Percentiles rank a stretch among this genome's conserved stretches.
These are phyloP conservation scores for Backusella morwellensis DNA, from an alignment of 192 early-diverging fungal genomes.

Conservation along the genomic window DNA sequence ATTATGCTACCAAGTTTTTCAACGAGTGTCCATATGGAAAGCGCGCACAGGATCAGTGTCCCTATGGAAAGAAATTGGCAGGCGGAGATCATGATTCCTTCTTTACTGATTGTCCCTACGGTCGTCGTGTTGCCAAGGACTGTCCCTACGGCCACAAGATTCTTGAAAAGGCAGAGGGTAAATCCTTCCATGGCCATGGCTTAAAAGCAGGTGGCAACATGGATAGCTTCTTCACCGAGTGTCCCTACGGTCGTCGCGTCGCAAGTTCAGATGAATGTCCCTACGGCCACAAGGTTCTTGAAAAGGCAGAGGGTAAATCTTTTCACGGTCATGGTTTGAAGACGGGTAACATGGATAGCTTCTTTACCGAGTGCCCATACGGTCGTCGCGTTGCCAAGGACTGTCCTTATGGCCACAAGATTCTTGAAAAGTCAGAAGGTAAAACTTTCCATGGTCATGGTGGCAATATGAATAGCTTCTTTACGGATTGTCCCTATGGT, in stretches of 20 bases:
- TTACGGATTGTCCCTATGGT: not conserved
- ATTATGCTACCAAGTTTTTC: constrained; percentile 7
- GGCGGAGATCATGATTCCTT: not conserved
- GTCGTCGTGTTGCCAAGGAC: not conserved
- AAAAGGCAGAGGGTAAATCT: not conserved
- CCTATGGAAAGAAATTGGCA: not conserved
- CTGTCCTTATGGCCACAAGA: not conserved
- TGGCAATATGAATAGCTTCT: not conserved
- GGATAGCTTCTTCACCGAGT: not conserved
- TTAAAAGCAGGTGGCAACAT: not conserved
- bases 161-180: not conserved
- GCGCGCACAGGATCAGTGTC: not conserved
- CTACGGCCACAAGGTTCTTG: not conserved
- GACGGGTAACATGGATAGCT: not conserved
- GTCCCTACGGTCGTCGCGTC: not conserved
- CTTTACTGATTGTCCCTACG: constrained; percentile 6
- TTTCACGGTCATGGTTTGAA: not conserved
- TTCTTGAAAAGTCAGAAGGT: constrained; percentile 1
- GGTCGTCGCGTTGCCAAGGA: constrained; percentile 2
- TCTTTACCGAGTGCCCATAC: constrained; percentile 2
- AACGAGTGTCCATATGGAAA: constrained; percentile 9
- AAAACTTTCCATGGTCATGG: not conserved
- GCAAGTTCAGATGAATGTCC: not conserved
- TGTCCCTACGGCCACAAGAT: not conserved
- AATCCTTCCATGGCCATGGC: not conserved